Conservation (phyloP, 257 asterid genomes). For the Capsicum pubescens region DNA sequence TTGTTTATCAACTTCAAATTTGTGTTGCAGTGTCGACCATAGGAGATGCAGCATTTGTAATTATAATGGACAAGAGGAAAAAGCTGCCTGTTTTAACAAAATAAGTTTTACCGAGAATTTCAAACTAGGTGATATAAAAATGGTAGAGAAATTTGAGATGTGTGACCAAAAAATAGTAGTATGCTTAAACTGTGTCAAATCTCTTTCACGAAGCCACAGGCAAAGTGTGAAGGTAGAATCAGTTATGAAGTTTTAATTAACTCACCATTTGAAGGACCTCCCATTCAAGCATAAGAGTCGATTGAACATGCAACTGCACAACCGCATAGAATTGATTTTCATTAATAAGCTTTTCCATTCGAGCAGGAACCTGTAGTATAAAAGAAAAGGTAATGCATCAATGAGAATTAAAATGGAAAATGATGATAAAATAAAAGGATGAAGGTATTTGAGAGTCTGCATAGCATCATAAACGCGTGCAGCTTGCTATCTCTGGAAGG, state of each 20-base stretch:
- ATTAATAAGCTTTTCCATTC: slow-evolving; percentile 88
- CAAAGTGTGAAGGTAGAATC: background rate
- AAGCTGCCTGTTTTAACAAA: slow-evolving; percentile 18
- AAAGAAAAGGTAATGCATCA: slow-evolving; percentile 35
- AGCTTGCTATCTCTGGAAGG: slow-evolving; percentile 10
- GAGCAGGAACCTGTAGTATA: slow-evolving; percentile 81
- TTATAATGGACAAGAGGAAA: slow-evolving; percentile 9
- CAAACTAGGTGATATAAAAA: background rate
- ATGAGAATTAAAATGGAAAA: background rate
- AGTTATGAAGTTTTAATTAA: slow-evolving; percentile 25
- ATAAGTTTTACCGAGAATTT: background rate
- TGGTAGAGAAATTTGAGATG: background rate
- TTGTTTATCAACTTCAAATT: slow-evolving; percentile 1
- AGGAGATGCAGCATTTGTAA: slow-evolving; percentile 23
- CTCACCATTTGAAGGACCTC: slow-evolving; percentile 98
- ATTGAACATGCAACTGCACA: slow-evolving; percentile 89
- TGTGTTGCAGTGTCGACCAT: background rate
- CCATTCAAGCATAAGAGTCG: slow-evolving; percentile 91
- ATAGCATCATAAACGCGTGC: slow-evolving; percentile 1
- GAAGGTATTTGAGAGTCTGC: slow-evolving; percentile 4
- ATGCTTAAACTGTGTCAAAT: background rate
- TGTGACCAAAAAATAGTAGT: background rate
- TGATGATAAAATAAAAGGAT: background rate
- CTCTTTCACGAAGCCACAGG: slow-evolving; percentile 16
- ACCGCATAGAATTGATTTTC: slow-evolving; percentile 98